phyloP scores from a whole-genome alignment of 331 rosid genomes.

The Prunus yedoensis region DNA sequence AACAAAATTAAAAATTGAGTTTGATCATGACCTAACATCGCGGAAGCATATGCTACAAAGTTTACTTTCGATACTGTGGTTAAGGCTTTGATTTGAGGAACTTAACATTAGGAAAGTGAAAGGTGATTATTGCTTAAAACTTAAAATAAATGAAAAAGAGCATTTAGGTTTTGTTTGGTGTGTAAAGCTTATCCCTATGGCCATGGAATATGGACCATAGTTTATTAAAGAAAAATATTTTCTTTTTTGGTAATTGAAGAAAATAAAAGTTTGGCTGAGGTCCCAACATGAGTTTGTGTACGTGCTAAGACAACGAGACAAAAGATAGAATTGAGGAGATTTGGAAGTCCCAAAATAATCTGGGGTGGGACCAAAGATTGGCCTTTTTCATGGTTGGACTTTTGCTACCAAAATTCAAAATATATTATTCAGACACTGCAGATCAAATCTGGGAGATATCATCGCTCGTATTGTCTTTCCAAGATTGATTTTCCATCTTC shows the following conservation, averaged over 20 bases:
- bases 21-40: too few relatives aligned
- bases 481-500: conserved; percentile 24
- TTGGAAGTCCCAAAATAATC: conserved; percentile 43
- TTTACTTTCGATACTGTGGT: neutral
- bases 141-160: too few relatives aligned
- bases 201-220: neutral
- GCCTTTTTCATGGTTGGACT: conserved; percentile 22
- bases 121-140: too few relatives aligned
- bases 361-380: conserved; percentile 27
- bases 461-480: conserved; percentile 22
- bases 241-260: neutral
- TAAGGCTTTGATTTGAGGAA: neutral
- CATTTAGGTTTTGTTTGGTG: neutral
- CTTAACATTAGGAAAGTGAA: too few relatives aligned
- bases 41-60: too few relatives aligned
- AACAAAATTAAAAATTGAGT: too few relatives aligned
- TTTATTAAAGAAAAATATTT: neutral
- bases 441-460: conserved; percentile 25
- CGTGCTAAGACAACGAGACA: conserved; percentile 15
- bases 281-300: neutral
- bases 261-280: neutral
- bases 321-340: conserved; percentile 36
- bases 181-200: neutral
- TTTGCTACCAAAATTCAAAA: conserved; percentile 19
- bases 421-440: neutral